A percentile compares a stretch with the other conserved stretches of the same genome.
phyloP scores from a whole-genome alignment of 257 asterid species.

The Eucommia ulmoides region DNA sequence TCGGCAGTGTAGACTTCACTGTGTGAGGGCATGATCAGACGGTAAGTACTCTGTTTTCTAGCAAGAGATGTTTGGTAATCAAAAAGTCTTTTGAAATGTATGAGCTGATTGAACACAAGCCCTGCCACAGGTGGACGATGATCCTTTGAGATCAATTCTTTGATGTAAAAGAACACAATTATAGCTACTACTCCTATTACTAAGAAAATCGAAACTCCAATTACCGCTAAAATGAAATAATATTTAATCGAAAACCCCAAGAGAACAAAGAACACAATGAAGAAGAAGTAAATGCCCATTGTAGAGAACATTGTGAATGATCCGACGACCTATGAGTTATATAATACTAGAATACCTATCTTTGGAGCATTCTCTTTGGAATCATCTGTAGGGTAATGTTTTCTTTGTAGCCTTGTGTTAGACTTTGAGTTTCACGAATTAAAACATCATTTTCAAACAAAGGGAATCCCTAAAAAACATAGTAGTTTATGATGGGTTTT shows the following conservation, averaged over 20 bases:
- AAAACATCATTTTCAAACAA: no score
- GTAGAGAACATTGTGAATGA: neutral
- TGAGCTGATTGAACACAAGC: neutral
- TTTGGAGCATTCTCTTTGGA: no score
- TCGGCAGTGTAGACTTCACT: conserved; percentile 45
- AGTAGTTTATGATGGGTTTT: no score
- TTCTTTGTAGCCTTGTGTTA: no score
- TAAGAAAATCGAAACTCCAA: neutral
- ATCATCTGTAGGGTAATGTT: no score
- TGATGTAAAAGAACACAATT: neutral
- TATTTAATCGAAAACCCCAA: neutral
- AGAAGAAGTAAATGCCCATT: neutral
- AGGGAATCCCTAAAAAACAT: no score
- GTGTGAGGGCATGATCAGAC: conserved; percentile 28
- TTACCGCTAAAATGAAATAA: neutral
- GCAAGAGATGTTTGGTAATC: conserved; percentile 37
- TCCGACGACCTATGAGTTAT: no score
- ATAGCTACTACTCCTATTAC: neutral
- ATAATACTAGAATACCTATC: no score
- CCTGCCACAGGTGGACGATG: neutral
- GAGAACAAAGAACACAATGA: neutral
- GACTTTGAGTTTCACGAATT: no score
- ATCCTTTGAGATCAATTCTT: neutral
- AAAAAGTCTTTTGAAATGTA: conserved; percentile 20
- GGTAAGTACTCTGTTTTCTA: conserved; percentile 31